A percentile compares a stretch with the other conserved stretches of the same genome.
These are phyloP conservation scores for Penicillium pulvis DNA, from an alignment of 495 filamentous ascomycete genomes.

Conservation along the genomic window DNA sequence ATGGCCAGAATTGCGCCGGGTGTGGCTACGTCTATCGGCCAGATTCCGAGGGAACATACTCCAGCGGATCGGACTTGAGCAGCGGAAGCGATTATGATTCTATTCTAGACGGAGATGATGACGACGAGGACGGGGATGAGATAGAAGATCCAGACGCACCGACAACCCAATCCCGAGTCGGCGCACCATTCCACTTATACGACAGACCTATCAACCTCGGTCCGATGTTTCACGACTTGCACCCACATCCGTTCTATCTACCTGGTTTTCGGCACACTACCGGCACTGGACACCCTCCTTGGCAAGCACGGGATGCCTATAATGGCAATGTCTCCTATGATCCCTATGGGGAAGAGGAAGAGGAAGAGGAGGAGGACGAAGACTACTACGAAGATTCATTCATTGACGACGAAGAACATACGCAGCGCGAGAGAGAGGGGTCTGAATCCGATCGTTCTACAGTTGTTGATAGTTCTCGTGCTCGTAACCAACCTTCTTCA, in stretches of 20 bases:
- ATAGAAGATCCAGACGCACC: constrained; percentile 18
- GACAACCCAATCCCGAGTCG: background rate
- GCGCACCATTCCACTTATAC: background rate
- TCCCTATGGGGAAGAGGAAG: constrained; percentile 13
- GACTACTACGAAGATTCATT: constrained; percentile 44
- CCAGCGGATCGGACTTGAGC: constrained; percentile 16
- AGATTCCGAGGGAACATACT: constrained; percentile 40
- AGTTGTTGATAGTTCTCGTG: constrained; percentile 9
- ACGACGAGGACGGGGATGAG: constrained; percentile 38
- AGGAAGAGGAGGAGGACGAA: constrained; percentile 37
- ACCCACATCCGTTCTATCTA: background rate
- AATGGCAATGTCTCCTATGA: background rate
- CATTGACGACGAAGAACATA: constrained; percentile 40
- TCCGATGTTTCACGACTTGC: background rate
- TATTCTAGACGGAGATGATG: constrained; percentile 23
- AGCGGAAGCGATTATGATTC: constrained; percentile 31
- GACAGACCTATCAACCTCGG: background rate
- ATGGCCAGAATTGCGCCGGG: constrained; percentile 53
- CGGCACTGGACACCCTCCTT: background rate
- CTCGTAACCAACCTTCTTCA: background rate
- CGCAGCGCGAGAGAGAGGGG: constrained; percentile 6
- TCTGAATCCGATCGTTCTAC: constrained; percentile 21
- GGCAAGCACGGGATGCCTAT: too few species aligned
- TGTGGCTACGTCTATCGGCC: constrained; percentile 53
- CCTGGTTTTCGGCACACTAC: background rate